Conservation (phyloP, 2,329 filamentous ascomycete species). For the Fusarium sp. region DNA sequence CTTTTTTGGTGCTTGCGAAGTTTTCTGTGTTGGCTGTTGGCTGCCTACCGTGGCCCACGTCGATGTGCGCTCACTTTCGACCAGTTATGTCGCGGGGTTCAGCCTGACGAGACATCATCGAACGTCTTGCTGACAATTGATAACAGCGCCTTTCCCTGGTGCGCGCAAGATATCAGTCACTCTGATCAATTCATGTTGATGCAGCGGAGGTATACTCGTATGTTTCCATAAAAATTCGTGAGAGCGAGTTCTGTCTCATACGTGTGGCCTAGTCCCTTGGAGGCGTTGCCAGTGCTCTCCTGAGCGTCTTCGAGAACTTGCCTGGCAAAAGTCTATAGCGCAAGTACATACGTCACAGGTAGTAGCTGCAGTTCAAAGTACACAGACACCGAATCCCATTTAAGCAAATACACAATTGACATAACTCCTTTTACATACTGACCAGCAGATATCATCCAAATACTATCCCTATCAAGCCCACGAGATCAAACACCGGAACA, state of each 20-base stretch:
- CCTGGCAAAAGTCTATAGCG: fast-evolving
- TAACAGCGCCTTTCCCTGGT: fast-evolving
- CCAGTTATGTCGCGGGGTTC: background rate
- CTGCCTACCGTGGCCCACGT: background rate
- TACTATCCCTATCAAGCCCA: background rate
- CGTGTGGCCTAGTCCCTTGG: fast-evolving
- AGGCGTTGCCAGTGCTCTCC: background rate
- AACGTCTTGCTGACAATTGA: background rate
- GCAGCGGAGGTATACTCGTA: fast-evolving
- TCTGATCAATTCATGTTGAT: fast-evolving
- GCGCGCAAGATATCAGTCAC: fast-evolving
- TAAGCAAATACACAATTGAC: fast-evolving
- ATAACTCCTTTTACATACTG: fast-evolving
- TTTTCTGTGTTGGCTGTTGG: background rate
- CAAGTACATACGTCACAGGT: fast-evolving
- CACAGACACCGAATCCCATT: fast-evolving
- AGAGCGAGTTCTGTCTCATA: fast-evolving
- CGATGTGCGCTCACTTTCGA: fast-evolving
- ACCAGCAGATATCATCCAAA: background rate
- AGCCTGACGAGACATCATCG: background rate
- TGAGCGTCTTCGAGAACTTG: fast-evolving
- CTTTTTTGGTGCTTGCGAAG: background rate
- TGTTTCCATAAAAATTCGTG: fast-evolving
- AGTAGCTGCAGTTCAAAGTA: fast-evolving
- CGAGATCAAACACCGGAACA: background rate